Conservation (phyloP, 2,329 filamentous ascomycete species). For the Arthrobotrys megalospora region DNA sequence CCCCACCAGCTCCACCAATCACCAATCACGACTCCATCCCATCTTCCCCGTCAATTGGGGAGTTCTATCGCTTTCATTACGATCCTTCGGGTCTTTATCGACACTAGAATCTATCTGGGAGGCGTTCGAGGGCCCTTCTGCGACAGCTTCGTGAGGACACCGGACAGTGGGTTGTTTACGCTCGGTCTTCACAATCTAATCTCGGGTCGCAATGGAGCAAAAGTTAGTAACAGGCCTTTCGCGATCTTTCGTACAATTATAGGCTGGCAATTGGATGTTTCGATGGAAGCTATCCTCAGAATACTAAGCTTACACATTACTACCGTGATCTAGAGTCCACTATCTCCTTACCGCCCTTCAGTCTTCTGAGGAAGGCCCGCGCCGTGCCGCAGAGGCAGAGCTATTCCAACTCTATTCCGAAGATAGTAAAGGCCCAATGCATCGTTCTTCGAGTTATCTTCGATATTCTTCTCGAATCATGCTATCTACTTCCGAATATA, state of each 20-base stretch:
- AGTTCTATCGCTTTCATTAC: constrained; percentile 7
- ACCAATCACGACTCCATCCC: constrained; percentile 4
- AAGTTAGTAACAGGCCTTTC: constrained; percentile 38
- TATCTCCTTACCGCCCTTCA: constrained; percentile 90
- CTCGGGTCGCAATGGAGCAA: constrained; percentile 49
- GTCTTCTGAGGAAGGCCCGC: constrained; percentile 79
- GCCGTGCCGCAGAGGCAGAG: constrained; percentile 88
- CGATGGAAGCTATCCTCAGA: neutral
- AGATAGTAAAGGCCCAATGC: constrained; percentile 65
- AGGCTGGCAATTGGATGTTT: constrained; percentile 9
- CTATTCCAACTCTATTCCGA: constrained; percentile 79
- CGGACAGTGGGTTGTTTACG: neutral
- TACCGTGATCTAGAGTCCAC: constrained; percentile 73
- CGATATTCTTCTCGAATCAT: constrained; percentile 69
- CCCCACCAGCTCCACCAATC: constrained; percentile 37
- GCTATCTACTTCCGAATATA: neutral
- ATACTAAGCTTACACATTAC: constrained; percentile 11
- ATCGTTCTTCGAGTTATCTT: constrained; percentile 59
- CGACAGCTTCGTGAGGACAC: constrained; percentile 24
- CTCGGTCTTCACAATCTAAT: constrained; percentile 10
- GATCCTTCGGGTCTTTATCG: neutral
- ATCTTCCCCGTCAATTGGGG: constrained; percentile 42
- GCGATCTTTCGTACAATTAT: neutral
- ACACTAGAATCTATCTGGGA: neutral
- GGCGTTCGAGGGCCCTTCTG: constrained; percentile 8